Conservation (phyloP, 2,329 filamentous ascomycete species). For the Pseudocercospora crystallina region DNA sequence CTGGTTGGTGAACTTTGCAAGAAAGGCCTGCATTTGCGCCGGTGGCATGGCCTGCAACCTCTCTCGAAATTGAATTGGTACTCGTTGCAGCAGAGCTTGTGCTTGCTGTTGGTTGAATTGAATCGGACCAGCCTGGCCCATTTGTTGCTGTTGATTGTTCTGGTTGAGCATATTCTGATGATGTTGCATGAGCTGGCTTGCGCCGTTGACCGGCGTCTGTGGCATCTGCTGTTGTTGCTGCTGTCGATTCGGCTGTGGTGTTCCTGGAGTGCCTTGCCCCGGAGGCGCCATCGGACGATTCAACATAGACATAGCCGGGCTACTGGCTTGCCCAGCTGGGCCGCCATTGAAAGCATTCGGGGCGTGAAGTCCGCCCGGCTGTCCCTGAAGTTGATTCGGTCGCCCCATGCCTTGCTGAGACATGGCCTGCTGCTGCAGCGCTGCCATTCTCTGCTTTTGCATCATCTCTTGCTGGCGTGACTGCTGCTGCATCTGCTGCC, state of each 20-base stretch:
- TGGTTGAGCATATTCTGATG: conserved; percentile 34
- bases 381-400: conserved; percentile 44
- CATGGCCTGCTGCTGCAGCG: conserved; percentile 37
- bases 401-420: conserved; percentile 41
- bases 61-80: conserved; percentile 21
- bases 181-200: conserved; percentile 30
- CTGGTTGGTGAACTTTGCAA: conserved; percentile 13
- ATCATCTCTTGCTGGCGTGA: conserved; percentile 45
- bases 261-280: conserved; percentile 38
- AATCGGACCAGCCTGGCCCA: conserved; percentile 9
- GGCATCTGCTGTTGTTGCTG: conserved; percentile 30
- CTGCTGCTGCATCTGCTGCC: conserved; percentile 34
- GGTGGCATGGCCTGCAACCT: conserved; percentile 19
- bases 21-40: conserved; percentile 14
- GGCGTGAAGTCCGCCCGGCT: conserved; percentile 48
- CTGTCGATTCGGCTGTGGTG: conserved; percentile 34
- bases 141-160: conserved; percentile 37
- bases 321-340: conserved; percentile 30
- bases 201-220: conserved; percentile 26
- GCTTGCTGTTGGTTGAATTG: conserved; percentile 18
- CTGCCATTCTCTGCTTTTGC: conserved; percentile 37
- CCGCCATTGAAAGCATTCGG: conserved; percentile 39
- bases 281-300: conserved; percentile 50
- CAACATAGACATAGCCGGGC: conserved; percentile 51
- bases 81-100: conserved; percentile 11